A percentile compares a stretch with the other conserved stretches of the same genome.
Evolutionary conservation across 306 rosid species (phyloP).

Genomic region (Luffa acutangula): DNA sequence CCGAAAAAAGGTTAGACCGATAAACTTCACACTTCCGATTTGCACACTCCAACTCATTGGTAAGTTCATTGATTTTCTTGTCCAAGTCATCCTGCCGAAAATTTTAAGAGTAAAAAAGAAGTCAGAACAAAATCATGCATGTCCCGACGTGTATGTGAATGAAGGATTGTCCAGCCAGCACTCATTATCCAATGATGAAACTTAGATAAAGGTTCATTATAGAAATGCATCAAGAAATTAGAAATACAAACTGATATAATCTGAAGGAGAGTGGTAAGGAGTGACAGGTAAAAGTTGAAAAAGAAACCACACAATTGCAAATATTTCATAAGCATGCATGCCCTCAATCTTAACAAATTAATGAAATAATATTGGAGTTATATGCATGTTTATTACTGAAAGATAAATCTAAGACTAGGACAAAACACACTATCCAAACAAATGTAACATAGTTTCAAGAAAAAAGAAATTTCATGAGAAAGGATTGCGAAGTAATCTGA

Average conservation of each 20-base stretch:
- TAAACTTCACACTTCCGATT: constrained; percentile 83
- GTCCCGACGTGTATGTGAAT: neutral
- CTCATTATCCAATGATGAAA: neutral
- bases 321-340: neutral
- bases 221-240: neutral
- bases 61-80: constrained; percentile 57
- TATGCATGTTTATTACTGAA: neutral
- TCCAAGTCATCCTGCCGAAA: constrained; percentile 77
- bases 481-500: neutral
- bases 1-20: constrained; percentile 86
- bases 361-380: neutral
- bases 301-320: neutral
- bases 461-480: neutral
- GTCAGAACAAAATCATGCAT: neutral
- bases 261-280: neutral
- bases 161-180: neutral
- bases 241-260: neutral
- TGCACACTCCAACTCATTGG: constrained; percentile 58
- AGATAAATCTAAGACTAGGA: neutral
- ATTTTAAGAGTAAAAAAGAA: neutral
- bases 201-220: neutral
- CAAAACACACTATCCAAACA: neutral
- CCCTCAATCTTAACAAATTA: neutral
- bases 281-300: neutral
- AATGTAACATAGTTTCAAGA: neutral